Base-by-base conservation (phyloP, 306 rosid species). In the Quercus aquifolioides region DNA sequence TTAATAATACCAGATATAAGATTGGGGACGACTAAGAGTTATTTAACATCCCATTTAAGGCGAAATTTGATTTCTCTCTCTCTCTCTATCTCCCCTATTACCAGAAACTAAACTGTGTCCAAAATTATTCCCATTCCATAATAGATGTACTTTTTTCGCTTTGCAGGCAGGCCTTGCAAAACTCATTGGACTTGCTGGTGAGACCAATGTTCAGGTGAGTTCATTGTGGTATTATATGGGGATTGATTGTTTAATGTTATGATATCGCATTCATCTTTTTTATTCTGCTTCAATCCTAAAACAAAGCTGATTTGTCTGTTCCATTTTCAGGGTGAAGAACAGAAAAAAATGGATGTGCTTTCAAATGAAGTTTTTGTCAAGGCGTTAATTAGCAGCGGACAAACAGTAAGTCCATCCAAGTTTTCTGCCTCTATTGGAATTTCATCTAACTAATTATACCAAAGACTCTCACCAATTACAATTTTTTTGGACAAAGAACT, bases 131-230 rank as follows among this genome's bases (percentile, higher is more conserved):
- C 46, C 46, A 41, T 41, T 8, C 46, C 12, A 41, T 41, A 41
- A 41, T 8, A 41, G 46, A 41, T 2, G 0, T 41, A 41, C 15
- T 7, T 26, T 17, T 18, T 17, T 73, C 15, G 5, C 12, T 33
- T 74, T 68, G 81, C 91, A 95, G 99, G 99, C 98, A 38, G 99
- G 98, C 69, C 90, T 95, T 71, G 98, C 99, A 19, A 93, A 95
- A 80, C 97, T 95, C 69, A 91, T 93, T 79, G 99, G 98, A 84
- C 94, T 93, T 79, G 98, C 99, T 51, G 99, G 99, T 75, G 99
- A 90, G 85, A 94, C 97, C 73, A 94, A 94, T 84, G 89, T 94
- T 67, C 97, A 94, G 99, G 99, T 51, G 82, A 83, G 23, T 74
- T 72, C 15, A 9, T 55, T 31, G 31, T 74, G 28, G 5, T 28